A percentile compares a stretch with the other conserved stretches of the same genome.
These are phyloP conservation scores for Naganishia sp. DNA, from an alignment of 1,284 basidiomycete species.

Conservation along the genomic window DNA sequence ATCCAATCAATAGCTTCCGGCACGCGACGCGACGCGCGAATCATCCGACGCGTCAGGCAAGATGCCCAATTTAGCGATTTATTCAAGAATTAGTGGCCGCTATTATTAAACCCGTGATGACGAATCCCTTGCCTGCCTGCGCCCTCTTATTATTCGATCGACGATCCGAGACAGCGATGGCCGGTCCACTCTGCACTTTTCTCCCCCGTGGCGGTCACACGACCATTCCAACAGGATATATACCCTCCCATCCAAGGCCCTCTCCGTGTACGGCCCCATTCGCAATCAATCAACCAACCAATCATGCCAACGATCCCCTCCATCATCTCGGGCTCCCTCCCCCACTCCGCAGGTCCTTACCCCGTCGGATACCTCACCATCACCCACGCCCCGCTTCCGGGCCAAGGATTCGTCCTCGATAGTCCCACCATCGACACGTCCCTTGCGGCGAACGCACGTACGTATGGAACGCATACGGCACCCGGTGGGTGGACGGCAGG, in stretches of 20 bases:
- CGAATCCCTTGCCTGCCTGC: too few species aligned
- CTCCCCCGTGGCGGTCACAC: conserved; percentile 4
- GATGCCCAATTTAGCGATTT: too few species aligned
- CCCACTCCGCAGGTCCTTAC: conserved; percentile 15
- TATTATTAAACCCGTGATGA: too few species aligned
- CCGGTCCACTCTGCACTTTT: not conserved
- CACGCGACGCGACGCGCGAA: too few species aligned
- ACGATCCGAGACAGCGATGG: too few species aligned
- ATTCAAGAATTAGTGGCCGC: too few species aligned
- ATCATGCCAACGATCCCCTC: conserved; percentile 30
- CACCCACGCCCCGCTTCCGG: conserved; percentile 12
- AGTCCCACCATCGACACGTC: conserved; percentile 16
- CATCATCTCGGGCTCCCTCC: conserved; percentile 26
- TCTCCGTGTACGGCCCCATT: not conserved
- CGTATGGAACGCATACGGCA: not conserved
- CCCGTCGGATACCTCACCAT: conserved; percentile 30
- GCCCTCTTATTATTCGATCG: too few species aligned
- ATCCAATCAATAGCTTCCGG: too few species aligned
- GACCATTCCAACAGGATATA: not conserved
- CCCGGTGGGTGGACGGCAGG: not conserved
- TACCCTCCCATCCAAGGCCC: not conserved
- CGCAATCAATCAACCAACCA: not conserved
- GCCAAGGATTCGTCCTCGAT: conserved; percentile 15
- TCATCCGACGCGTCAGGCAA: too few species aligned
- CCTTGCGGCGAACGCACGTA: not conserved